Percentiles rank a stretch among this genome's conserved stretches.
These are phyloP conservation scores for Rhodotorula glutinis DNA, from an alignment of 1,284 basidiomycete species.

Conservation along the genomic window DNA sequence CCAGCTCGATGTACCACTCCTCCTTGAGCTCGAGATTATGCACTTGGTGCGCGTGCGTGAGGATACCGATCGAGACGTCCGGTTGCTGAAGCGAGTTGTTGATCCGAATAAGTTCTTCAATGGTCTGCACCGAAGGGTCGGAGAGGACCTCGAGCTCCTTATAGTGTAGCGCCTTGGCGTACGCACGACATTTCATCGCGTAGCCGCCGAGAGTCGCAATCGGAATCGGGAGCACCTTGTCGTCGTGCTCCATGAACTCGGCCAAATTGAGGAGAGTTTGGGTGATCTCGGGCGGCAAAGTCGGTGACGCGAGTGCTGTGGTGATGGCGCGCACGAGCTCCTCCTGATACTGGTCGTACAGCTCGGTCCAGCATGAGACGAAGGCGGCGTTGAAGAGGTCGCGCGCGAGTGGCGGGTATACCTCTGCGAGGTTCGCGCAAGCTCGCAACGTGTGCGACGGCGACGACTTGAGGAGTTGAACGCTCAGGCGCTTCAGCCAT, in stretches of 20 bases:
- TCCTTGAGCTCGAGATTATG: conserved; percentile 70
- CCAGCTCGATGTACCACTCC: conserved; percentile 97
- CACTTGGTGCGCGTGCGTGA: conserved; percentile 72
- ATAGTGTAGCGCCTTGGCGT: conserved; percentile 97
- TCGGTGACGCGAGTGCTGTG: conserved; percentile 73
- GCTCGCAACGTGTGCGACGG: conserved; percentile 95
- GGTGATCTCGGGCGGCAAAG: conserved; percentile 85
- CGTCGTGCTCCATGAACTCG: conserved; percentile 99
- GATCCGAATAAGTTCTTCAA: conserved; percentile 93
- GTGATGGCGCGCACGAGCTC: conserved; percentile 90
- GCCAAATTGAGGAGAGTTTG: conserved; percentile 92
- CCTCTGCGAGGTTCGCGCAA: conserved; percentile 89
- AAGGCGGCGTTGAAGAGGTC: conserved; percentile 98
- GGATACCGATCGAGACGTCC: conserved; percentile 92
- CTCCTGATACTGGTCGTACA: conserved; percentile 97
- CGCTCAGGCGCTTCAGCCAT: conserved; percentile 90
- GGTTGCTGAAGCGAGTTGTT: conserved; percentile 97
- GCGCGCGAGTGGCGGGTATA: conserved; percentile 84
- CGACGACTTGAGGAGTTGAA: conserved; percentile 97
- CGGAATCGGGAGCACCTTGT: conserved; percentile 92
- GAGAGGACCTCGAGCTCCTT: conserved; percentile 97
- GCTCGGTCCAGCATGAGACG: conserved; percentile 93
- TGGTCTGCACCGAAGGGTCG: conserved; percentile 72
- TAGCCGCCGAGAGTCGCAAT: conserved; percentile 90
- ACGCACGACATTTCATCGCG: conserved; percentile 89